Evolutionary conservation across 768 basidiomycete genomes (phyloP), one percentile per base, ranked within the genome.

Genomic region (Amanita rubescens): DNA sequence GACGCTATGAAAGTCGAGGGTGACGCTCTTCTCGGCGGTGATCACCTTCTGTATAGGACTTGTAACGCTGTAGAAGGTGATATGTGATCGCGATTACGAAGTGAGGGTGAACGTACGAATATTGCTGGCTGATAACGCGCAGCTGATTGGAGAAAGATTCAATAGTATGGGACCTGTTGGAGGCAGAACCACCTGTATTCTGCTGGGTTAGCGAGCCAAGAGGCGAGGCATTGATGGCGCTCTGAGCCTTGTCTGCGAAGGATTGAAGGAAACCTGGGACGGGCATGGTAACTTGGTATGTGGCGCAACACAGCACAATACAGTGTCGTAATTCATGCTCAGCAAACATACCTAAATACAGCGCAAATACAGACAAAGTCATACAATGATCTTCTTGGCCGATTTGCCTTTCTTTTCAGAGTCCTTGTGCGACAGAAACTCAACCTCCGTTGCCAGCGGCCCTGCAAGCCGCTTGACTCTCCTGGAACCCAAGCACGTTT

Each of bases 381-480:
- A 89, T 55, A 88, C 82, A 64, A 81, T 63, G 51, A 90, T 86
- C 75, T 90, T 93, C 77, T 80, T 86, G 62, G 80, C 78, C 51
- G 77, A 66, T 70, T 92, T 93, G 64, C 87, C 87, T 75, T 94
- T 95, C 80, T 86, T 93, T 77, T 94, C 92, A 59, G 87, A 87
- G 69, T 95, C 93, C 71, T 93, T 93, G 75, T 95, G 92, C 63
- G 89, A 91, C 69, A 90, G 68, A 67, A 94, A 97, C 72, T 94
- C 90, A 30, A 96, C 91, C 72, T 97, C 94, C 5, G 92, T 94
- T 58, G 92, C 87, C 66, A 94, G 76, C n/a, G 92, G 85, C 20
- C 90, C 88, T 42, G 78, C 80, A 49, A 94, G 72, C 71, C 83
- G 85, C 66, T n/a, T 82, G 80, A n/a, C 71, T 64, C 59, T 91